Conservation (phyloP, 2,329 filamentous ascomycete genomes). For the Mycosphaerella arachidis region DNA sequence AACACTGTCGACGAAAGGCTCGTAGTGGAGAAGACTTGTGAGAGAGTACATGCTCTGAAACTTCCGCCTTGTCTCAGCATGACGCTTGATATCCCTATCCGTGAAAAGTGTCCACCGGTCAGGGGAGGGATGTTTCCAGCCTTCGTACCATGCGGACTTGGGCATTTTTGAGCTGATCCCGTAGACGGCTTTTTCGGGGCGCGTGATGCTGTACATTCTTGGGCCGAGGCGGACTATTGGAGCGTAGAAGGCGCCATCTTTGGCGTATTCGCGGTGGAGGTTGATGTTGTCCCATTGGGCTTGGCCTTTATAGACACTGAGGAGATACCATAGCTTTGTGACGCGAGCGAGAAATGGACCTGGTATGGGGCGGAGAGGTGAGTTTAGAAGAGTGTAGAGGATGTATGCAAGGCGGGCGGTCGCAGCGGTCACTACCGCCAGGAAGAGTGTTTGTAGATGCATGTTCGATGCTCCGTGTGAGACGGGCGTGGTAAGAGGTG, state of each 20-base stretch:
- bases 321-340: constrained; percentile 22
- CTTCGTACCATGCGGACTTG: constrained; percentile 21
- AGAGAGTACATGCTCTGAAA: constrained; percentile 24
- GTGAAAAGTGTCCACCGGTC: constrained; percentile 18
- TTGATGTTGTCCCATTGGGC: constrained; percentile 22
- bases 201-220: constrained; percentile 19
- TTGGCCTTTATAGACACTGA: constrained; percentile 18
- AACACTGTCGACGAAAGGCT: constrained; percentile 19
- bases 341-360: constrained; percentile 23
- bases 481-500: neutral
- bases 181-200: constrained; percentile 19
- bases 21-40: constrained; percentile 21
- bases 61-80: constrained; percentile 17
- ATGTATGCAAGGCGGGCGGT: neutral
- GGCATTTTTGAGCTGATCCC: constrained; percentile 24
- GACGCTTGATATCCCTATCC: constrained; percentile 17
- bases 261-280: constrained; percentile 19
- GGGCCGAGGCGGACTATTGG: constrained; percentile 23
- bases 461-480: neutral
- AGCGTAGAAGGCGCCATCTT: constrained; percentile 14
- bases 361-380: constrained; percentile 18
- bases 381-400: constrained; percentile 6
- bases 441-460: neutral
- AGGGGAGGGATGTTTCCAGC: constrained; percentile 8
- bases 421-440: neutral